Percentiles rank a stretch among this genome's conserved stretches.
phyloP scores from a whole-genome alignment of 208 protist genomes.

The Polymyxa betae region DNA sequence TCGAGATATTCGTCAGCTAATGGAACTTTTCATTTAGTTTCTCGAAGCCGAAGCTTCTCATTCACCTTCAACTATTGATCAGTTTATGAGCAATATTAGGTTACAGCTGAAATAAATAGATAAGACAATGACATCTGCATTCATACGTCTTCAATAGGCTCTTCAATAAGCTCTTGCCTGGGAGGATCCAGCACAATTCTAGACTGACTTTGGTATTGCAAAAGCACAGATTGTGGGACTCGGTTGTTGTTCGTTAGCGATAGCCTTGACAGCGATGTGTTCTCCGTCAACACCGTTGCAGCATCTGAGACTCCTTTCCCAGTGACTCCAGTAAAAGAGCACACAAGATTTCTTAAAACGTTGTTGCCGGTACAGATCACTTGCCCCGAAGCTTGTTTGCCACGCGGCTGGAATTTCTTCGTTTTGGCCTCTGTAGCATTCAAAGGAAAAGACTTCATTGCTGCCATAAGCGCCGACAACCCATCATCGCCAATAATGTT shows the following conservation, averaged over 20 bases:
- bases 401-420: not conserved
- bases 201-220: not conserved
- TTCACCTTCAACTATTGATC: too few species aligned
- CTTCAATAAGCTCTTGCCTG: too few species aligned
- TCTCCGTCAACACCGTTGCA: not conserved
- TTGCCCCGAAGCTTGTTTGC: not conserved
- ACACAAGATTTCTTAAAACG: not conserved
- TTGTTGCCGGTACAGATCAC: not conserved
- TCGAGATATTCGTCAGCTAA: too few species aligned
- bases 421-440: not conserved
- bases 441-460: not conserved
- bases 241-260: not conserved
- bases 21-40: too few species aligned
- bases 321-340: not conserved
- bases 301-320: not conserved
- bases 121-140: too few species aligned
- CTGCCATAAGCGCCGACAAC: not conserved
- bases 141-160: too few species aligned
- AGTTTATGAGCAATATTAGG: too few species aligned
- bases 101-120: too few species aligned
- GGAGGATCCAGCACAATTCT: not conserved
- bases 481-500: not conserved
- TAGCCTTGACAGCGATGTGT: not conserved
- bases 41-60: too few species aligned
- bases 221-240: not conserved